These are phyloP conservation scores for Aspergillus bombycis DNA, from an alignment of 2,329 filamentous ascomycete genomes.

Conservation along the genomic window DNA sequence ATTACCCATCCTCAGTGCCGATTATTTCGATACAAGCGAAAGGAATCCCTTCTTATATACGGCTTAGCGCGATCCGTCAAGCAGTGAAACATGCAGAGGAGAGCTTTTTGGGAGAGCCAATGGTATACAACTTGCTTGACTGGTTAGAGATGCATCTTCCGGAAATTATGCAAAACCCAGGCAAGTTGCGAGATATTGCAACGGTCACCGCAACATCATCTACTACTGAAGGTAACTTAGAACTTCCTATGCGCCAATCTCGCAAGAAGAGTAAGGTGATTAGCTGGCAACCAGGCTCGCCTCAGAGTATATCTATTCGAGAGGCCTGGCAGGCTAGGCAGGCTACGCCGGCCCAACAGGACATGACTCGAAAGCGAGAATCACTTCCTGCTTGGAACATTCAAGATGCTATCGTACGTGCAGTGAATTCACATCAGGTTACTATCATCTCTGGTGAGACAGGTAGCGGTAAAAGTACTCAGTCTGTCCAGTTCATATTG, in stretches of 20 bases:
- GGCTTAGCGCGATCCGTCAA: slow-evolving; percentile 81
- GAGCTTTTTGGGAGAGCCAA: slow-evolving; percentile 78
- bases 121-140: slow-evolving; percentile 87
- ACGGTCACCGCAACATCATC: slow-evolving; percentile 65
- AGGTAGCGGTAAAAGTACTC: slow-evolving; percentile 94
- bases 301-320: slow-evolving; percentile 61
- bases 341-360: slow-evolving; percentile 64
- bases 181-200: slow-evolving; percentile 80
- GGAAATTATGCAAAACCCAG: slow-evolving; percentile 80
- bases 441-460: slow-evolving; percentile 98
- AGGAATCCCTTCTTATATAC: slow-evolving; percentile 85
- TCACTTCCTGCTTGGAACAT: slow-evolving; percentile 86
- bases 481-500: slow-evolving; percentile 93
- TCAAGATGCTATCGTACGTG: slow-evolving; percentile 73
- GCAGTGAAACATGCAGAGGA: slow-evolving; percentile 71
- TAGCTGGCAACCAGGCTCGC: slow-evolving; percentile 62
- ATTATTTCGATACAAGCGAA: slow-evolving; percentile 71
- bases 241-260: slow-evolving; percentile 32
- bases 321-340: slow-evolving; percentile 72
- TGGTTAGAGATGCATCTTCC: slow-evolving; percentile 89
- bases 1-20: slow-evolving; percentile 71
- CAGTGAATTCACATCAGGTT: slow-evolving; percentile 78
- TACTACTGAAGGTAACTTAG: slow-evolving; percentile 17
- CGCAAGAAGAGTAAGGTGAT: slow-evolving; percentile 60
- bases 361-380: slow-evolving; percentile 74